Evolutionary conservation across 2,329 filamentous ascomycete species (phyloP), one percentile per base, ranked within the genome.

Genomic region (Trichothecium roseum): DNA sequence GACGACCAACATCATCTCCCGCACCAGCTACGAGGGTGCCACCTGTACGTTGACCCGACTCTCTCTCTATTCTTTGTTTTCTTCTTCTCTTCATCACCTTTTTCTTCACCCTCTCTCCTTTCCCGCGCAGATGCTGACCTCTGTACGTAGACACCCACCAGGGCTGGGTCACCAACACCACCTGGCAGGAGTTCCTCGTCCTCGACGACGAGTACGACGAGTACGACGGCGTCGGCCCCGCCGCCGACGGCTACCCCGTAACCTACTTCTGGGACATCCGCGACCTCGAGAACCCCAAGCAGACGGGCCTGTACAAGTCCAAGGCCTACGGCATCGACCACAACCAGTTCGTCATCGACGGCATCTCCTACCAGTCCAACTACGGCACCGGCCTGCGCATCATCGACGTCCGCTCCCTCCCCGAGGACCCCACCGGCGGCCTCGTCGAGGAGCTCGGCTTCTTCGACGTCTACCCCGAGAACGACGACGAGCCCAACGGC

Each of bases 131-230:
- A 6, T 14, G 28, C 28, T 30, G 8, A 30, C 28, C 8, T 14
- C 16, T 9, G 5, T n/a, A n/a, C n/a, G n/a, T 17, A 10, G 29
- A 73, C 55, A 72, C 68, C 2, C 71, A 75, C 48, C 71, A 74
- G 45, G 71, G 70, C 37, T 66, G 63, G 55, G 56, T 73, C 5
- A 57, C 68, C 34, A 59, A 69, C 45, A 47, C 54, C 8, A 49
- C 57, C 34, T 62, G 51, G 51, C 54, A 60, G 31, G 57, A 62
- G 39, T 49, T 40, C 32, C 54, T 69, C 10, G 53, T 69, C 32
- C 44, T 65, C 16, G 66, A 70, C 44, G 66, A 70, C 41, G 66
- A 70, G 44, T 57, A 62, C 35, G 66, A 72, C 44, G 68, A 71
- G 47, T 44, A 52, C 13, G 52, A 63, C 18, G 40, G 44, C 6